Evolutionary conservation across 1,284 basidiomycete species (phyloP), one percentile per base, ranked within the genome.

Genomic region (Rhodotorula sp.): DNA sequence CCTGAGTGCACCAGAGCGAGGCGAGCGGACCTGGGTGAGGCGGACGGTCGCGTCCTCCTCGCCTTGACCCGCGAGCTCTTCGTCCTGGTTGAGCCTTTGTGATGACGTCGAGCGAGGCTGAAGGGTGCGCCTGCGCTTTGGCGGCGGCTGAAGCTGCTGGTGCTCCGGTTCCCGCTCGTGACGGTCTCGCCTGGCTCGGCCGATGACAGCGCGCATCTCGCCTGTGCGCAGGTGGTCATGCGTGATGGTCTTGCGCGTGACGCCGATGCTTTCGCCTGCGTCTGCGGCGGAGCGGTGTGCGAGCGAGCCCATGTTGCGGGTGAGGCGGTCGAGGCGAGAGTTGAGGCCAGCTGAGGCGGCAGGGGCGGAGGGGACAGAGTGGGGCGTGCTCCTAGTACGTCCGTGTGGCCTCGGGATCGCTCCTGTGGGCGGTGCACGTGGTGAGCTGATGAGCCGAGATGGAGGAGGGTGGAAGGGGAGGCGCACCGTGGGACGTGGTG

Each of bases 281-380:
- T 29, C 56, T 10, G 27, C 25, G 6, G 41, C 10, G 6, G 57
- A 19, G 1, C 21, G 19, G 39, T 41, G 8, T 4, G 61, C 66
- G 39, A 68, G 61, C 25, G 39, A 37, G 50, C 32, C 48, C 61
- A 68, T 53, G 37, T 51, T 39, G 29, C 48, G 48, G 17, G 36
- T 68, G 44, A 68, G 50, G 55, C 55, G 61, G 56, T 68, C 66
- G 55, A 68, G 57, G 55, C 61, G 61, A 17, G 61, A 48, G 55
- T 65, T 61, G 25, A 64, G 44, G 44, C 13, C 21, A 19, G 44
- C 15, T 17, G 44, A 12, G 10, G 19, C 44, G 44, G 44, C 21
- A 29, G 55, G n/a, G 32, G 51, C 34, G 13, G 46, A 3, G 17
- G 37, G 19, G 9, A n/a, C 19, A 1, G 37, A 29, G 21, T 13